Evolutionary conservation across 371 early-diverging fungal species (phyloP).

Genomic region (Apophysomyces ossiformis): DNA sequence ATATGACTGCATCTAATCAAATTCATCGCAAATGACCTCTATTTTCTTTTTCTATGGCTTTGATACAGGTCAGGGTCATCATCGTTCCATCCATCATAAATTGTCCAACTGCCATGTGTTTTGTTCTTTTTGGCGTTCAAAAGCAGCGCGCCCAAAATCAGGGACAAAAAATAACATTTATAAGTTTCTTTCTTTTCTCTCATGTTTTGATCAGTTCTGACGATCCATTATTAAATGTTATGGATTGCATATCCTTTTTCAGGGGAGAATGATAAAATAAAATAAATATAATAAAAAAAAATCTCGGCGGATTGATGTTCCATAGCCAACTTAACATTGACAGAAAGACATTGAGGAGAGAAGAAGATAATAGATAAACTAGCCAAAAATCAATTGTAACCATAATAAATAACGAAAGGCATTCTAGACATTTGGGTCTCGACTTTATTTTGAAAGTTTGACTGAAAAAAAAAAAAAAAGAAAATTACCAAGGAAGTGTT

Average conservation of each 20-base stretch:
- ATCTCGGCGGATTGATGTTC: background rate
- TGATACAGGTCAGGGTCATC: slow-evolving; percentile 3
- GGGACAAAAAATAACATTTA: background rate
- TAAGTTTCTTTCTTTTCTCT: no score
- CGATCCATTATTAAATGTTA: slow-evolving; percentile 12
- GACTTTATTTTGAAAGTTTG: slow-evolving; percentile 2
- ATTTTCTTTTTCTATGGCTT: background rate
- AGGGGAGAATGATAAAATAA: background rate
- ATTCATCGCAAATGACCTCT: background rate
- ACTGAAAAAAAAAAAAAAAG: background rate
- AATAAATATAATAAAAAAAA: background rate
- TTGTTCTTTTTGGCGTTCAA: slow-evolving; percentile 4
- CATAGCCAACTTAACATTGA: background rate
- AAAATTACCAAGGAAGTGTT: background rate
- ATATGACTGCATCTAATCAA: slow-evolving; percentile 7
- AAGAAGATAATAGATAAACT: background rate
- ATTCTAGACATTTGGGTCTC: slow-evolving; percentile 3
- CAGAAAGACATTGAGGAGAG: background rate
- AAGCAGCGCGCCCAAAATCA: slow-evolving; percentile 3
- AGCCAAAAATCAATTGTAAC: background rate
- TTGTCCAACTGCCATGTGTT: slow-evolving; percentile 7
- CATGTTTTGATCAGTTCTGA: background rate
- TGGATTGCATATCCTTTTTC: slow-evolving; percentile 9
- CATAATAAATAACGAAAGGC: background rate
- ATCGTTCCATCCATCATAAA: slow-evolving; percentile 6